Evolutionary conservation across 148 eudicot genomes (phyloP).

Genomic region (Silene conica): DNA sequence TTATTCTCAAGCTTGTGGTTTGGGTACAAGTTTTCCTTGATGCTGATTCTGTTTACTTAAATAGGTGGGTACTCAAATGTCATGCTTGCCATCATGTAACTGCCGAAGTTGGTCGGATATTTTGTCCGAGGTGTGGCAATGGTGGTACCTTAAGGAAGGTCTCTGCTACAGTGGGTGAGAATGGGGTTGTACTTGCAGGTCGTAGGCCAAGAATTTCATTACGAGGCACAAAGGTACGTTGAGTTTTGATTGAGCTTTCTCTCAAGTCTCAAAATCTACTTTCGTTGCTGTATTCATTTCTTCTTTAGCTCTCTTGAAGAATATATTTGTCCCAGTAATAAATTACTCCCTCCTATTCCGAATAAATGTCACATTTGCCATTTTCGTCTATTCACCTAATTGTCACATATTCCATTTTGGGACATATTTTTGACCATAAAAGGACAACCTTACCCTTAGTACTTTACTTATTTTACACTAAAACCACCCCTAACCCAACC

Average conservation of each 20-base stretch:
- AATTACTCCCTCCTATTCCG: no score
- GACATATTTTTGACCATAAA: no score
- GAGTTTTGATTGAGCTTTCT: background rate
- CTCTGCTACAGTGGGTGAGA: constrained; percentile 89
- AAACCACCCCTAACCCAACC: no score
- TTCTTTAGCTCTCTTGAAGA: background rate
- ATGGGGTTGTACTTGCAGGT: constrained; percentile 72
- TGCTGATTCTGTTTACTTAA: background rate
- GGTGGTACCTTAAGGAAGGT: constrained; percentile 96
- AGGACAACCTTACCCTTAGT: no score
- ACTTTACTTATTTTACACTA: no score
- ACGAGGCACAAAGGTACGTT: constrained; percentile 77
- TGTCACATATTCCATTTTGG: no score
- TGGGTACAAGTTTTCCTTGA: constrained; percentile 4
- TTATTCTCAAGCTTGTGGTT: background rate
- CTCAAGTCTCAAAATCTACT: background rate
- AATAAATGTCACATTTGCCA: no score
- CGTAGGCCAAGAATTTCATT: constrained; percentile 76
- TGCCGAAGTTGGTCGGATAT: constrained; percentile 69
- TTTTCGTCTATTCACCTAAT: no score
- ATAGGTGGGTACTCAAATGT: constrained; percentile 94
- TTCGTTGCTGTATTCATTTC: background rate
- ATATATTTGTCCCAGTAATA: no score
- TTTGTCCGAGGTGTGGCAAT: constrained; percentile 92
- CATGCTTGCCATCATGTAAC: constrained; percentile 92